These are phyloP conservation scores for Astrothelium macrocarpum DNA, from an alignment of 495 filamentous ascomycete genomes.

Conservation along the genomic window DNA sequence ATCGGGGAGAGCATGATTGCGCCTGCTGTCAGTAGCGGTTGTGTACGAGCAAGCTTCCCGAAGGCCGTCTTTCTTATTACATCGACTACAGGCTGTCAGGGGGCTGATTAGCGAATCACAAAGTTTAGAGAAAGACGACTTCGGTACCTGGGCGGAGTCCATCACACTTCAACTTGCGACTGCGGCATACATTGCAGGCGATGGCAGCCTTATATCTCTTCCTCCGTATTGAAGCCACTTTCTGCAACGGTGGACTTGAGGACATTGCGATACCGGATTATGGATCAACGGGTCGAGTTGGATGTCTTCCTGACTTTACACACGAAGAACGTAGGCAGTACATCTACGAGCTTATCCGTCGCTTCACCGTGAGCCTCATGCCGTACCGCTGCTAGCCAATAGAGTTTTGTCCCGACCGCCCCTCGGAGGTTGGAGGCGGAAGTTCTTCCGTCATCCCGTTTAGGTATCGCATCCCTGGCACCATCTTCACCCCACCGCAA, in stretches of 20 bases:
- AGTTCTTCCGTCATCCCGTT: no score
- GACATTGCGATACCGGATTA: neutral
- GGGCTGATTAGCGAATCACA: neutral
- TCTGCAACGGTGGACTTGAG: neutral
- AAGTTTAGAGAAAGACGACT: neutral
- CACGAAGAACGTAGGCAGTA: neutral
- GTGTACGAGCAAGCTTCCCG: neutral
- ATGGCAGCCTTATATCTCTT: slow-evolving; percentile 1
- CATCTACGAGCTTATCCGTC: neutral
- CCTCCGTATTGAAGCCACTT: neutral
- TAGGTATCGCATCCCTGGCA: no score
- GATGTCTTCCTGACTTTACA: neutral
- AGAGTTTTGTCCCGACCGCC: neutral
- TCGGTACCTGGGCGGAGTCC: neutral
- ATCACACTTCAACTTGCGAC: neutral
- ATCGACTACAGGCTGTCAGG: neutral
- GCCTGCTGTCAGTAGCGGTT: neutral
- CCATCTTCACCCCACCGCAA: no score
- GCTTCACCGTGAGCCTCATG: neutral
- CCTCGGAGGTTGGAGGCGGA: no score
- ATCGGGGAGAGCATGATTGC: neutral
- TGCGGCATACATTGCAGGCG: neutral
- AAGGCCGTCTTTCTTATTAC: neutral
- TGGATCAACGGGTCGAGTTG: neutral
- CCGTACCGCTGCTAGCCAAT: neutral